A percentile compares a stretch with the other conserved stretches of the same genome.
Conservation (phyloP, 805 yeast genomes). For the Lipomyces japonicus region DNA sequence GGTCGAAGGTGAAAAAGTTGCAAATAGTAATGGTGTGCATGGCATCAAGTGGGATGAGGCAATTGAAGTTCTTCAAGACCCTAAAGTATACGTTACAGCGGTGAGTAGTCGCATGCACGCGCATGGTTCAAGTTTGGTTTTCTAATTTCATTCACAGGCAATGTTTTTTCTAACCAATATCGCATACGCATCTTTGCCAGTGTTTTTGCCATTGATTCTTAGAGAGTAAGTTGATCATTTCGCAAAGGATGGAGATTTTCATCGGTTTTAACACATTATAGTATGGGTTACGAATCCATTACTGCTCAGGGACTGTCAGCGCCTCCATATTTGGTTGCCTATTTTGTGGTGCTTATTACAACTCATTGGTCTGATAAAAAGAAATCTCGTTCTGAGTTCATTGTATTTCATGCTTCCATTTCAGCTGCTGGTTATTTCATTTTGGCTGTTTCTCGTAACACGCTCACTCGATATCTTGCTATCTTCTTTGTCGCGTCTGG, state of each 20-base stretch:
- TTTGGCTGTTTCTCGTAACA: constrained; percentile 29
- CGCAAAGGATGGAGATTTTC: background rate
- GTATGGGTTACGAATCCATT: constrained; percentile 48
- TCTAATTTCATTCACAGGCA: constrained; percentile 1
- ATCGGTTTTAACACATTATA: background rate
- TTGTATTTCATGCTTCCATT: constrained; percentile 23
- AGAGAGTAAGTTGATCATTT: constrained; percentile 31
- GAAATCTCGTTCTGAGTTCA: constrained; percentile 31
- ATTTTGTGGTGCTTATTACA: constrained; percentile 46
- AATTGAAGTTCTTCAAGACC: constrained; percentile 26
- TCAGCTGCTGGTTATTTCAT: constrained; percentile 31
- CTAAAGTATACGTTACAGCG: constrained; percentile 28
- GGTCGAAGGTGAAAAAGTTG: constrained; percentile 25
- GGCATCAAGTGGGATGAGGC: constrained; percentile 26
- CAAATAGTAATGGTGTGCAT: constrained; percentile 14
- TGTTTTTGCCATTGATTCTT: constrained; percentile 49
- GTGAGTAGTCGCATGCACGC: constrained; percentile 4
- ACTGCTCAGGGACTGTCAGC: constrained; percentile 55
- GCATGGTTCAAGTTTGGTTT: background rate
- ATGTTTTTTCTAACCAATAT: constrained; percentile 28
- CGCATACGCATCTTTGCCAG: constrained; percentile 28
- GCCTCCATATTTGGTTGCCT: constrained; percentile 57
- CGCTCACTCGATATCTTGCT: constrained; percentile 34
- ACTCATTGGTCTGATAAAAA: constrained; percentile 40
- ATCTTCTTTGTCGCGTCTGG: constrained; percentile 33